phyloP scores from a whole-genome alignment of 306 rosid species.

The Trifolium pratense region DNA sequence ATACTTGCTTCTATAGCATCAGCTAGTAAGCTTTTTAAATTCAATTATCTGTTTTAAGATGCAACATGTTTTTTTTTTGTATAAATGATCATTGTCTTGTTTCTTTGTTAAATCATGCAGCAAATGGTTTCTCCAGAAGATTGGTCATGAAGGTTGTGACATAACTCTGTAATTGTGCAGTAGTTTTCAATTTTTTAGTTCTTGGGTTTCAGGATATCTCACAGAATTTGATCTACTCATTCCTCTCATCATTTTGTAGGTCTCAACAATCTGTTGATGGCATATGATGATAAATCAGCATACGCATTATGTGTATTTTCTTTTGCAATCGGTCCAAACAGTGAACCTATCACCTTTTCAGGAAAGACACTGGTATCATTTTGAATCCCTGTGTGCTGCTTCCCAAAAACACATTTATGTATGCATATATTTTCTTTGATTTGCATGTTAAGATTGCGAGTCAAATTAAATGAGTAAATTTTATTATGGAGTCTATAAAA shows the following conservation, averaged over 20 bases:
- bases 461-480: constrained; percentile 9
- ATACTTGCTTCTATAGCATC: constrained; percentile 19
- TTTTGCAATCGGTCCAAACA: constrained; percentile 67
- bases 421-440: constrained; percentile 15
- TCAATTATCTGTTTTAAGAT: background rate
- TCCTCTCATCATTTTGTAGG: constrained; percentile 56
- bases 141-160: constrained; percentile 84
- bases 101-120: constrained; percentile 59
- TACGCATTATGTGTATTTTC: constrained; percentile 86
- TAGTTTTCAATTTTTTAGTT: constrained; percentile 23
- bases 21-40: constrained; percentile 15
- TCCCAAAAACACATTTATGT: constrained; percentile 24
- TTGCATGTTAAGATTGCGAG: background rate
- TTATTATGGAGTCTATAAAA: background rate
- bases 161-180: constrained; percentile 16
- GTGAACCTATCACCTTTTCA: constrained; percentile 77
- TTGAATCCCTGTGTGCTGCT: constrained; percentile 3
- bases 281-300: constrained; percentile 95
- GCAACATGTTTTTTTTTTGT: constrained; percentile 8
- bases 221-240: constrained; percentile 33
- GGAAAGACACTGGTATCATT: constrained; percentile 83
- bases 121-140: constrained; percentile 98
- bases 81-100: constrained; percentile 42
- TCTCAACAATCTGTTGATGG: constrained; percentile 89
- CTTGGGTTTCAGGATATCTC: constrained; percentile 3